Evolutionary conservation across 805 yeast species (phyloP).

Genomic region (Candida lessepsii): DNA sequence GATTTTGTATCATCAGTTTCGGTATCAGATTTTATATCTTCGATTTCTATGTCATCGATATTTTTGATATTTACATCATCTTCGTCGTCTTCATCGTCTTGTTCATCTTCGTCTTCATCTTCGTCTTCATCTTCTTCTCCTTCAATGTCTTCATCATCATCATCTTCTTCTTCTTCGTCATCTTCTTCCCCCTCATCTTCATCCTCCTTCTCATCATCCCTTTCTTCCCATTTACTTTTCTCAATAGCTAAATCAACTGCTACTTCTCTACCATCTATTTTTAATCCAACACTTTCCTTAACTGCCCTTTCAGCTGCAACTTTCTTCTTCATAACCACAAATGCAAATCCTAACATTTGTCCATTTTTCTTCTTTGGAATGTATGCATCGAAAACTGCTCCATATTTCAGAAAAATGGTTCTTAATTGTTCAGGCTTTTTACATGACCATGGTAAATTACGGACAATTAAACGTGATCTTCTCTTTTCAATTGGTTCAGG

Average conservation of each 20-base stretch:
- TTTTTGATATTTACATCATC: slow-evolving; percentile 28
- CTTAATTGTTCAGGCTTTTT: slow-evolving; percentile 71
- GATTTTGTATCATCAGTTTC: too few relatives aligned
- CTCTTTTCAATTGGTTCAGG: slow-evolving; percentile 59
- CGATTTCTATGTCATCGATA: slow-evolving; percentile 24
- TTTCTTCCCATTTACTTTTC: slow-evolving; percentile 76
- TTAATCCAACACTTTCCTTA: slow-evolving; percentile 67
- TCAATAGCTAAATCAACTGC: slow-evolving; percentile 93
- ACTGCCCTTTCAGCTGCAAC: slow-evolving; percentile 79
- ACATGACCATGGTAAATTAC: slow-evolving; percentile 96
- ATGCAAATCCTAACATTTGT: slow-evolving; percentile 91
- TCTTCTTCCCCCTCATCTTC: slow-evolving; percentile 42
- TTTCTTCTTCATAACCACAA: slow-evolving; percentile 82
- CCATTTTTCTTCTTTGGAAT: slow-evolving; percentile 89
- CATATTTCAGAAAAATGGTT: slow-evolving; percentile 70
- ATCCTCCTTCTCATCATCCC: slow-evolving; percentile 37
- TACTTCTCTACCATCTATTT: slow-evolving; percentile 86
- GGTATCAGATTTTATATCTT: slow-evolving; percentile 20
- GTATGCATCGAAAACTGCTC: slow-evolving; percentile 83
- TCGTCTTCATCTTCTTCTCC: slow-evolving; percentile 36
- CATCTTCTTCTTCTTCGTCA: slow-evolving; percentile 37
- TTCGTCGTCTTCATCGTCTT: slow-evolving; percentile 31
- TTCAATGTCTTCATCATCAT: slow-evolving; percentile 39
- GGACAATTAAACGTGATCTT: slow-evolving; percentile 79
- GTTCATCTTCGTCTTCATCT: slow-evolving; percentile 35